phyloP scores from a whole-genome alignment of 139 green algal species.

The Chloropicon primus region DNA sequence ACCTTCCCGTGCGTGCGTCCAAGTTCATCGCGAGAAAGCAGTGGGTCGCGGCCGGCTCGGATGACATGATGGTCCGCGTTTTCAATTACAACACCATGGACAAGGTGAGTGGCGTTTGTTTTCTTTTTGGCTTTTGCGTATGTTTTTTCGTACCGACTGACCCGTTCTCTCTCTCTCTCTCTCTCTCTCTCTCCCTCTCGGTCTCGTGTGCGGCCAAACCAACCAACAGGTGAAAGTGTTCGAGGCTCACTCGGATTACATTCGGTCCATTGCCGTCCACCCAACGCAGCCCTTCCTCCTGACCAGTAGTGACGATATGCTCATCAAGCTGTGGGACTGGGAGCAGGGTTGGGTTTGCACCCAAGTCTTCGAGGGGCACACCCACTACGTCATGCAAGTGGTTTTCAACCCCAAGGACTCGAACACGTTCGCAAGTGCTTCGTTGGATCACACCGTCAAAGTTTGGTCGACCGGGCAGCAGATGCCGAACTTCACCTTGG shows the following conservation, averaged over 20 bases:
- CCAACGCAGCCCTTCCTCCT: constrained; percentile 84
- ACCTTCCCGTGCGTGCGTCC: constrained; percentile 84
- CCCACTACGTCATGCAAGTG: constrained; percentile 98
- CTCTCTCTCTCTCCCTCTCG: neutral
- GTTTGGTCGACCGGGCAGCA: constrained; percentile 87
- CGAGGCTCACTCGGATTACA: constrained; percentile 98
- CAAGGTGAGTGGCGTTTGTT: constrained; percentile 40
- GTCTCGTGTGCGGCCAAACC: no score
- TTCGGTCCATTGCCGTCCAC: constrained; percentile 84
- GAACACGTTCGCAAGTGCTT: constrained; percentile 96
- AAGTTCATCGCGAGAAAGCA: constrained; percentile 96
- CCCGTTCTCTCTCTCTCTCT: neutral
- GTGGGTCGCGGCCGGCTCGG: constrained; percentile 84
- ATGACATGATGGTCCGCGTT: constrained; percentile 96
- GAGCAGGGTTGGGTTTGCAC: constrained; percentile 77
- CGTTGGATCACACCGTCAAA: constrained; percentile 93
- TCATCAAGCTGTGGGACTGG: constrained; percentile 99
- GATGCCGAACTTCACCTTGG: constrained; percentile 93
- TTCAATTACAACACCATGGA: constrained; percentile 99
- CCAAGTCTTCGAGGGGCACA: constrained; percentile 96
- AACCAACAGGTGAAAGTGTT: constrained; percentile 72
- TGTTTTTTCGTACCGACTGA: neutral
- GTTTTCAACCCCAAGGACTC: constrained; percentile 98
- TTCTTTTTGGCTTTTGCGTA: neutral
- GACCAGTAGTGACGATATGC: constrained; percentile 92